These are phyloP conservation scores for Lumnitzera racemosa DNA, from an alignment of 345 rosid genomes.

Conservation along the genomic window DNA sequence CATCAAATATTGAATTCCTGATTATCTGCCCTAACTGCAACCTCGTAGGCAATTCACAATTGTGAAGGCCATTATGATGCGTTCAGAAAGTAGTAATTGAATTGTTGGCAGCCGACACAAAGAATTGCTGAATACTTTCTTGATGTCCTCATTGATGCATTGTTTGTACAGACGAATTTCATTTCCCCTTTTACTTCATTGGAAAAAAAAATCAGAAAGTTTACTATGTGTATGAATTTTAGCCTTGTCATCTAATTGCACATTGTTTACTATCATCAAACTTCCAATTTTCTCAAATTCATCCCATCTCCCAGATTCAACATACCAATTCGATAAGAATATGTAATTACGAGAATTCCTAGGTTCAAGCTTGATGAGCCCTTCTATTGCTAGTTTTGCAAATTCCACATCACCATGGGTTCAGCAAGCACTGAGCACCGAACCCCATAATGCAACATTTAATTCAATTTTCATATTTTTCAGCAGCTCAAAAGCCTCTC, in stretches of 20 bases:
- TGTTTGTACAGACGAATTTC: too few species aligned
- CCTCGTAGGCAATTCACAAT: too few species aligned
- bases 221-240: too few species aligned
- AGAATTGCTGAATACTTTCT: too few species aligned
- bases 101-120: too few species aligned
- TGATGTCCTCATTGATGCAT: too few species aligned
- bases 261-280: conserved; percentile 6
- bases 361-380: conserved; percentile 12
- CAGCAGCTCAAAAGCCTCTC: conserved; percentile 14
- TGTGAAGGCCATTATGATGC: too few species aligned
- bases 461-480: conserved; percentile 4
- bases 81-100: too few species aligned
- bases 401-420: conserved; percentile 11
- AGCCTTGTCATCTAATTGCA: background rate
- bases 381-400: conserved; percentile 10
- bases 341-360: conserved; percentile 12
- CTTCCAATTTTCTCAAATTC: conserved; percentile 10
- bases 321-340: conserved; percentile 15
- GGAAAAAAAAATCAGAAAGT: too few species aligned
- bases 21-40: too few species aligned
- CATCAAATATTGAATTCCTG: too few species aligned
- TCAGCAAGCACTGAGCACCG: conserved; percentile 12
- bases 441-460: conserved; percentile 12
- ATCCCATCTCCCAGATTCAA: conserved; percentile 12
- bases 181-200: too few species aligned